Base-by-base conservation (phyloP, 169 alveolate genomes). In the Plasmodium inui region DNA sequence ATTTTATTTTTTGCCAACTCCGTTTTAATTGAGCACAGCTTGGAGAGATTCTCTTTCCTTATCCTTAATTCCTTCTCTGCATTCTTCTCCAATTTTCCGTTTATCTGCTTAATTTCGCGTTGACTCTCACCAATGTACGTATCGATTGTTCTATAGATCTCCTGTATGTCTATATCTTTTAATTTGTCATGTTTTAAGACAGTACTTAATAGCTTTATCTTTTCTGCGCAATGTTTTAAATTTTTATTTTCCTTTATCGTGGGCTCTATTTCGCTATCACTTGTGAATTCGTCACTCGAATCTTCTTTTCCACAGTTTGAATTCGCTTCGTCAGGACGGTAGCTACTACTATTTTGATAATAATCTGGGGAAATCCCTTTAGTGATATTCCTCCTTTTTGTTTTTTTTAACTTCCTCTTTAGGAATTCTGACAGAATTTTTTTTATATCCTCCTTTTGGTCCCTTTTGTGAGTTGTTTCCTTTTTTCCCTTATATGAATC, bases 131-230 rank as follows among this genome's bases (percentile, higher is more conserved):
- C 7, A 32, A 86, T 86, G 32, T 86, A 76, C 70, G 67, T 76
- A 46, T 86, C 93, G 41, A 86, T 78, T 50, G 41, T 28, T 32
- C 80, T 86, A 53, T 86, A 86, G 12, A 86, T 50, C 37, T 74
- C 67, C 46, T 53, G 55, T n/a, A 76, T 74, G 19, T 76, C n/a
- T 14, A 76, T 74, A 50, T 34, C 39, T 74, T 76, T 76, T 78
- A 86, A 55, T 30, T 14, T 39, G 44, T 86, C 84, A 86, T 55
- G 57, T 34, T 53, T 50, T 34, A 86, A 57, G 46, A 53, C 22
- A 7, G 37, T 53, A 12, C 74, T 78, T 53, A 86, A 22, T 76
- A 41, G 30, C 14, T 67, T 41, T 78, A 86, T 76, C 34, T 86
- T 57, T 9, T 78, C 50, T 37, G 86, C 32, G 7, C 84, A 74